Conservation (phyloP, 2,329 filamentous ascomycete species). For the Fusarium camptoceras region DNA sequence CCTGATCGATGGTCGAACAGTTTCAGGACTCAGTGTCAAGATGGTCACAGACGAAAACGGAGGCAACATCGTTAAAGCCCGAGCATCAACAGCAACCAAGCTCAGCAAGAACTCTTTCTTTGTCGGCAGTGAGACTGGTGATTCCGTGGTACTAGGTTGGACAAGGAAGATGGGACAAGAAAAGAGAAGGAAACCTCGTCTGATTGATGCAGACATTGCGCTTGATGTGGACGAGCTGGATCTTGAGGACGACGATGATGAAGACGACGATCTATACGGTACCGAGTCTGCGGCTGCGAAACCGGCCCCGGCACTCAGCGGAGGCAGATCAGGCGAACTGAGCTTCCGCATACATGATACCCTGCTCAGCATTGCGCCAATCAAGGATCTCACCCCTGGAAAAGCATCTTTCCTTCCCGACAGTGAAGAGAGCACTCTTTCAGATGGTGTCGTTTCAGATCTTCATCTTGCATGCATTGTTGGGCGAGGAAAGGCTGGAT, state of each 20-base stretch:
- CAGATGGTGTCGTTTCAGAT: slow-evolving; percentile 63
- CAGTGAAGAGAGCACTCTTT: slow-evolving; percentile 58
- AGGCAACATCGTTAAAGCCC: slow-evolving; percentile 69
- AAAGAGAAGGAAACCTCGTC: slow-evolving; percentile 72
- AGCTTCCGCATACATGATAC: slow-evolving; percentile 81
- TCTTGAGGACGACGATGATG: slow-evolving; percentile 71
- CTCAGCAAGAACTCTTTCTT: slow-evolving; percentile 80
- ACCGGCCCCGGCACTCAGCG: slow-evolving; percentile 54
- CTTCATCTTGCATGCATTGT: slow-evolving; percentile 70
- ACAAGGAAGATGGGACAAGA: slow-evolving; percentile 72
- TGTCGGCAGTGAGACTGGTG: slow-evolving; percentile 83
- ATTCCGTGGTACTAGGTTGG: slow-evolving; percentile 87
- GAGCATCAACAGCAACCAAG: slow-evolving; percentile 76
- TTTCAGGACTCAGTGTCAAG: slow-evolving; percentile 85
- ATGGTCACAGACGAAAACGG: slow-evolving; percentile 72
- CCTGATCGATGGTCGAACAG: slow-evolving; percentile 87
- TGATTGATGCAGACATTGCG: slow-evolving; percentile 65
- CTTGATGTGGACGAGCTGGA: slow-evolving; percentile 65
- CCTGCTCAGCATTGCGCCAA: slow-evolving; percentile 81
- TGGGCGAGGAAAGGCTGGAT: slow-evolving; percentile 74
- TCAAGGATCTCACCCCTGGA: slow-evolving; percentile 79
- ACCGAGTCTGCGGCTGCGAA: slow-evolving; percentile 74
- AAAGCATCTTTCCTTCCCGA: slow-evolving; percentile 60
- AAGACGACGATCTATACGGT: slow-evolving; percentile 70
- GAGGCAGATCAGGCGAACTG: slow-evolving; percentile 71